These are phyloP conservation scores for Peronospora belbahrii DNA, from an alignment of 352 stramenopile genomes.

Conservation along the genomic window DNA sequence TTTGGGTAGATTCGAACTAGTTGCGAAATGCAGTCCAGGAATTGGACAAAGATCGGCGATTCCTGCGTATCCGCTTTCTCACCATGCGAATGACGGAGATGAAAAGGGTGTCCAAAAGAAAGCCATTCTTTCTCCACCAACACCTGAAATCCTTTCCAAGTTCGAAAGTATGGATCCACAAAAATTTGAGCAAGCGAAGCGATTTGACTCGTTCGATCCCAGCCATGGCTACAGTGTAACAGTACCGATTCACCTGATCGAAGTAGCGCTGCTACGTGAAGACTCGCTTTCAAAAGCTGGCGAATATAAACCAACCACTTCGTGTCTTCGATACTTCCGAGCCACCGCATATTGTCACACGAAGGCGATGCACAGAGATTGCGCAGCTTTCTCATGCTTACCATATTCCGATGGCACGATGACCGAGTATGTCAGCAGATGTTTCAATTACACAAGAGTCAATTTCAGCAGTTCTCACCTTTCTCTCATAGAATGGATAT, in stretches of 20 bases:
- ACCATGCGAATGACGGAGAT: slow-evolving; percentile 65
- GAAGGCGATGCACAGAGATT: slow-evolving; percentile 65
- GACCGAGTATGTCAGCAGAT: background rate
- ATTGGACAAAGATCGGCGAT: slow-evolving; percentile 82
- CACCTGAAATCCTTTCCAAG: slow-evolving; percentile 70
- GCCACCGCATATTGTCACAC: slow-evolving; percentile 90
- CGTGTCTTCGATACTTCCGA: slow-evolving; percentile 90
- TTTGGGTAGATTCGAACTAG: slow-evolving; percentile 90
- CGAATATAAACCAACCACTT: slow-evolving; percentile 96
- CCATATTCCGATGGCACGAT: background rate
- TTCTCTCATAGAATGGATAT: slow-evolving; percentile 98
- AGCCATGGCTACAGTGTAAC: slow-evolving; percentile 81
- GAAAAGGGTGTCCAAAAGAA: slow-evolving; percentile 76
- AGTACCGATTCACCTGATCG: slow-evolving; percentile 81
- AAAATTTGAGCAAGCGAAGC: slow-evolving; percentile 58
- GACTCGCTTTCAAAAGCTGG: slow-evolving; percentile 87
- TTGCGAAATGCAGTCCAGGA: slow-evolving; percentile 77
- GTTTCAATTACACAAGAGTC: background rate
- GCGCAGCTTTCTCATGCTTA: slow-evolving; percentile 66
- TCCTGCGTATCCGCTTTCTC: slow-evolving; percentile 76
- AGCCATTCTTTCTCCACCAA: slow-evolving; percentile 84
- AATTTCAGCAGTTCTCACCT: slow-evolving; percentile 40
- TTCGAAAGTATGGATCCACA: slow-evolving; percentile 73
- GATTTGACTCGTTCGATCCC: slow-evolving; percentile 89
- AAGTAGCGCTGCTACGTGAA: slow-evolving; percentile 88